A percentile compares a stretch with the other conserved stretches of the same genome.
Conservation (phyloP, 75 land plant genomes). For the Pinus albicaulis region DNA sequence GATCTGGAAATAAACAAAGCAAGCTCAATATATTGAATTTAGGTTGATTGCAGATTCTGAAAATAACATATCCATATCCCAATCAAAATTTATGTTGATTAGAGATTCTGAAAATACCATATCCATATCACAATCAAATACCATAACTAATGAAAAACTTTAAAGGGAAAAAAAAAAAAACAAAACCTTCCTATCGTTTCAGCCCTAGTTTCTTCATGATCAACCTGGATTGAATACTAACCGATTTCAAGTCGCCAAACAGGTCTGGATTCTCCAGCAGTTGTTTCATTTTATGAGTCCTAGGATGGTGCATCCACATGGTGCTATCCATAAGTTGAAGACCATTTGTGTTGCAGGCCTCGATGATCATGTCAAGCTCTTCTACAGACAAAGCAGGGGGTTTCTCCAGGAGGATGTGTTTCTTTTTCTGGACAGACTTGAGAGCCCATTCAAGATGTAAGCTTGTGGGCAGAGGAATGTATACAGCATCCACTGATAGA, state of each 20-base stretch:
- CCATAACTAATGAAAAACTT: neutral
- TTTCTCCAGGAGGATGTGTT: conserved; percentile 88
- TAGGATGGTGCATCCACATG: conserved; percentile 90
- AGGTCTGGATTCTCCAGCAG: conserved; percentile 22
- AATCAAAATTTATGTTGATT: no score
- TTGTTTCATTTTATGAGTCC: conserved; percentile 62
- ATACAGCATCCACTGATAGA: conserved; percentile 69
- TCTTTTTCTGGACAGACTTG: conserved; percentile 53
- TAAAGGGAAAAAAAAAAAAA: neutral
- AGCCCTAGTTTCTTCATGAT: no score
- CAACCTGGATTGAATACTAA: conserved; percentile 6
- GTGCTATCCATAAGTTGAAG: conserved; percentile 88
- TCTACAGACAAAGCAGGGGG: conserved; percentile 53
- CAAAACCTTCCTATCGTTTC: neutral
- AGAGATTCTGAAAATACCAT: neutral
- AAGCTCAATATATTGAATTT: neutral
- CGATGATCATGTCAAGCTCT: conserved; percentile 56
- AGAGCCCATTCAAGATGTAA: conserved; percentile 70
- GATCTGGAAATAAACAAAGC: neutral
- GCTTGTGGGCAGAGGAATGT: conserved; percentile 74
- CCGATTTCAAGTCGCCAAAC: conserved; percentile 56
- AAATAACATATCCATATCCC: no score
- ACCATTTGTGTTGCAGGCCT: conserved; percentile 39
- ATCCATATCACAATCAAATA: neutral
- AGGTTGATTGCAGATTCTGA: no score